Conservation (phyloP, 305 asterid species). For the Fraxinus sp. region DNA sequence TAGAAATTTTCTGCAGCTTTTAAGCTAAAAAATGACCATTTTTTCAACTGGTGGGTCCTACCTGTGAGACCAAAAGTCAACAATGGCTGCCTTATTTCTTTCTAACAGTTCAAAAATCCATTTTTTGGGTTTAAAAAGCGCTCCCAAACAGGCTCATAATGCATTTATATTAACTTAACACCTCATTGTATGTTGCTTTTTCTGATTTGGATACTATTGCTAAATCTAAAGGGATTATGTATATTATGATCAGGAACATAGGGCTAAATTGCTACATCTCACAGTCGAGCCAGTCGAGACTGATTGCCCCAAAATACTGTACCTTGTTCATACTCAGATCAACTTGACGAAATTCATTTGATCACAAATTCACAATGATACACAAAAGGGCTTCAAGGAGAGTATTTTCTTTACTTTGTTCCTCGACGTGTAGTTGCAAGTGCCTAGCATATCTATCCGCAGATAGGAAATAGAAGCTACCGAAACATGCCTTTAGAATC, state of each 20-base stretch:
- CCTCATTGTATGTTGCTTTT: not conserved
- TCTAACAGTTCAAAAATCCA: no score
- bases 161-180: no score
- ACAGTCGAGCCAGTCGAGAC: constrained; percentile 78
- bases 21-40: no score
- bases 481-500: no score
- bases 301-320: constrained; percentile 76
- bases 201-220: not conserved
- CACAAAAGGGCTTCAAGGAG: constrained; percentile 79
- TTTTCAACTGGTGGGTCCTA: no score
- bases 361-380: constrained; percentile 70
- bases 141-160: no score
- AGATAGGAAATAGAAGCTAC: not conserved
- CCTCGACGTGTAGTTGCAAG: constrained; percentile 85
- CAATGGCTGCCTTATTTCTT: no score
- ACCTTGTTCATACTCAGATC: constrained; percentile 72
- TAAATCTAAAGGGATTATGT: not conserved
- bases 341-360: constrained; percentile 74
- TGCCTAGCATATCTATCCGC: constrained; percentile 28
- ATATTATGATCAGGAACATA: constrained; percentile 63
- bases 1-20: no score
- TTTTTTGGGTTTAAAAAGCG: no score
- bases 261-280: constrained; percentile 79
- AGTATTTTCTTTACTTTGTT: constrained; percentile 83
- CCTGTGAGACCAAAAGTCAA: no score